Evolutionary conservation across 176 grass and related monocot genomes (phyloP).

Genomic region (Avena insularis): DNA sequence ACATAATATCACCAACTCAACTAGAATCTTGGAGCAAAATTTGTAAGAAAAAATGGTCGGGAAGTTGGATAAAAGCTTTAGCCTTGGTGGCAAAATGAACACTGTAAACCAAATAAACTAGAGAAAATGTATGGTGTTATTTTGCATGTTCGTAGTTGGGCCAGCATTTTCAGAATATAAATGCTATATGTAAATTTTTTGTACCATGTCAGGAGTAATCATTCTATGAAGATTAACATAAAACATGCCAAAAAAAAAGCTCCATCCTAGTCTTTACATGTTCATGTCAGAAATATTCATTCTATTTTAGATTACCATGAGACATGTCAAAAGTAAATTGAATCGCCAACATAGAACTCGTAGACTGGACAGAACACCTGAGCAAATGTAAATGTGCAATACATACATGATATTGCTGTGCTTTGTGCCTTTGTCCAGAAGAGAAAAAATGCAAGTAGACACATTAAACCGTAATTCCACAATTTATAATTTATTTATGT

Average conservation of each 20-base stretch:
- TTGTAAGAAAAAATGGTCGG: constrained; percentile 6
- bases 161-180: constrained; percentile 2
- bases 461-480: background rate
- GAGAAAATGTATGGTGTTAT: constrained; percentile 7
- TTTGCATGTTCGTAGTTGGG: constrained; percentile 17
- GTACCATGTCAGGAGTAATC: constrained; percentile 2
- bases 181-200: background rate
- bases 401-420: background rate
- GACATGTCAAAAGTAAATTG: background rate
- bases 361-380: constrained; percentile 14
- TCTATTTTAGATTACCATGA: constrained; percentile 15
- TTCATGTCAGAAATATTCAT: background rate
- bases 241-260: constrained; percentile 5
- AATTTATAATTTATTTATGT: background rate
- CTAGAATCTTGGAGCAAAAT: constrained; percentile 23
- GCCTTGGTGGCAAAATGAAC: constrained; percentile 10
- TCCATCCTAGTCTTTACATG: background rate
- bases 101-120: constrained; percentile 23
- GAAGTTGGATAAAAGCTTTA: constrained; percentile 28
- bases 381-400: constrained; percentile 2
- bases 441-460: background rate
- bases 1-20: background rate
- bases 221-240: constrained; percentile 16
- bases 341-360: background rate
- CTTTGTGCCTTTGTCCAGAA: constrained; percentile 13